phyloP scores from a whole-genome alignment of 176 grass and related monocot genomes.

The Avena eriantha region DNA sequence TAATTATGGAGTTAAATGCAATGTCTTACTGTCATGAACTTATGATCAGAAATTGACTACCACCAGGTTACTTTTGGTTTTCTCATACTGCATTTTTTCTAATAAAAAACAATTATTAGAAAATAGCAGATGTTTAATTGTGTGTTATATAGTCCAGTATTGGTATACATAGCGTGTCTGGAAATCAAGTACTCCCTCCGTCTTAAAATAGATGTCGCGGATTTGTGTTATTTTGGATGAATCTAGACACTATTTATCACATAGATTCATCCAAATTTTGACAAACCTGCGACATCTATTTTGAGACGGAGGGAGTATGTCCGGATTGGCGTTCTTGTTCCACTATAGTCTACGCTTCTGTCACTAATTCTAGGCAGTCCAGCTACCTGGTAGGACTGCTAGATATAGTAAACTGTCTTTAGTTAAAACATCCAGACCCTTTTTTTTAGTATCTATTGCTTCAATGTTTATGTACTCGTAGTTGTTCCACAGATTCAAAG shows the following conservation, averaged over 20 bases:
- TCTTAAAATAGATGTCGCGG: no score
- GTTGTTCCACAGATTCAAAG: slow-evolving; percentile 66
- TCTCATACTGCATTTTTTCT: slow-evolving; percentile 26
- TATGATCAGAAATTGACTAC: neutral
- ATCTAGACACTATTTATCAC: no score
- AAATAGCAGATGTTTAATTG: neutral
- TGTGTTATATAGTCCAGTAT: slow-evolving; percentile 10
- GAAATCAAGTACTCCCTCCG: no score
- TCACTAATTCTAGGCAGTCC: slow-evolving; percentile 26
- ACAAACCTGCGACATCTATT: no score
- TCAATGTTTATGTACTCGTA: slow-evolving; percentile 27
- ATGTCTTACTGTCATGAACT: neutral
- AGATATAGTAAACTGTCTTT: neutral
- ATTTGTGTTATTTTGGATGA: no score
- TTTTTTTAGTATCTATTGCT: slow-evolving; percentile 17
- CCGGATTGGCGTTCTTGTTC: neutral
- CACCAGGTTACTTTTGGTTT: slow-evolving; percentile 1
- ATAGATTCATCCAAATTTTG: no score
- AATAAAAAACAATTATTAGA: slow-evolving; percentile 1
- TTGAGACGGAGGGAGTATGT: no score
- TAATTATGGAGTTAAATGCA: slow-evolving; percentile 26
- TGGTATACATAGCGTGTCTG: neutral
- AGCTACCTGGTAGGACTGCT: neutral
- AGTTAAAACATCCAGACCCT: neutral
- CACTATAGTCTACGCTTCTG: slow-evolving; percentile 18